phyloP scores from a whole-genome alignment of 305 asterid species.

The Fraxinus sp. region DNA sequence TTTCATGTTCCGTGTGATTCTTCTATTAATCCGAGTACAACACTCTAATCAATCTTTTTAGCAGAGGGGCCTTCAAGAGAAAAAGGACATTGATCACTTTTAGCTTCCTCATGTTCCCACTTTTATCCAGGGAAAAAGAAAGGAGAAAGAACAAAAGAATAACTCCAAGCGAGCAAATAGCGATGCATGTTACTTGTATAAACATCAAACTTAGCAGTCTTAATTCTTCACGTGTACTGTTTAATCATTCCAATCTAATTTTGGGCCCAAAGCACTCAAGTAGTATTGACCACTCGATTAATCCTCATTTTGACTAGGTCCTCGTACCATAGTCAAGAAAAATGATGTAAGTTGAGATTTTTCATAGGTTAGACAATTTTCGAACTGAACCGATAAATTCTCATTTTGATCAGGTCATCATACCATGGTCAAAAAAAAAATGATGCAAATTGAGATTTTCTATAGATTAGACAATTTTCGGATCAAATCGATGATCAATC shows the following conservation, averaged over 20 bases:
- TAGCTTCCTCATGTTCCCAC: conserved; percentile 8
- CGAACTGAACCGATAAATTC: background rate
- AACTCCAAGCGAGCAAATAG: conserved; percentile 22
- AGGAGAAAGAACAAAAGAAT: conserved; percentile 11
- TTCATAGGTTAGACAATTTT: background rate
- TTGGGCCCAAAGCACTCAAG: background rate
- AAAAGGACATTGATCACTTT: background rate
- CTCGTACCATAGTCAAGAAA: background rate
- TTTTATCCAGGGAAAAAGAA: conserved; percentile 19
- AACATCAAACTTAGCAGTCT: conserved; percentile 23
- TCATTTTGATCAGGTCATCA: background rate
- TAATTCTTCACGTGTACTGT: conserved; percentile 19
- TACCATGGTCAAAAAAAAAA: background rate
- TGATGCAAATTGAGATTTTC: background rate
- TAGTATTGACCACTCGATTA: background rate
- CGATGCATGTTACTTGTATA: conserved; percentile 22
- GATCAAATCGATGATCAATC: background rate
- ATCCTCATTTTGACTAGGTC: background rate
- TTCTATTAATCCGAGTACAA: background rate
- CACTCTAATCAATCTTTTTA: background rate
- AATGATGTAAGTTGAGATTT: background rate
- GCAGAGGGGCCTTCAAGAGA: background rate
- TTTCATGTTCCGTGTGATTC: background rate
- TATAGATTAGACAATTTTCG: background rate
- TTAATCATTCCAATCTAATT: conserved; percentile 1